Conservation (phyloP, 768 basidiomycete species). For the Brasilioporus rufonigricans region DNA sequence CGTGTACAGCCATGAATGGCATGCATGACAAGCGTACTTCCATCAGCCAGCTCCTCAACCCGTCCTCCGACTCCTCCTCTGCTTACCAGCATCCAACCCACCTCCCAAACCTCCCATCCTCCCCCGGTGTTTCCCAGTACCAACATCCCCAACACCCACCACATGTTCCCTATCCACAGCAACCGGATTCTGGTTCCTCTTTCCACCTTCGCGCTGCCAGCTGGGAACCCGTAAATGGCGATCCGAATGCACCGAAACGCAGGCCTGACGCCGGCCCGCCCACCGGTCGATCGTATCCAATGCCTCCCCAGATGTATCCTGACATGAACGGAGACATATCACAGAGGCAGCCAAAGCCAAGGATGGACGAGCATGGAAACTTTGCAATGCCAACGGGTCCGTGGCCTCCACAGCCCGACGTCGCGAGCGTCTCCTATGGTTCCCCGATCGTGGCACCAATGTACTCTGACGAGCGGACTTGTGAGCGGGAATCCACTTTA, state of each 20-base stretch:
- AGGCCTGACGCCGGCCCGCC: constrained; percentile 33
- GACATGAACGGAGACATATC: constrained; percentile 35
- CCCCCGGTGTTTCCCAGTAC: constrained; percentile 26
- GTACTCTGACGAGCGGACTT: constrained; percentile 58
- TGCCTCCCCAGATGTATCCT: constrained; percentile 33
- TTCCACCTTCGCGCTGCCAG: constrained; percentile 63
- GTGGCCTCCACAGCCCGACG: constrained; percentile 36
- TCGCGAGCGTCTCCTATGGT: constrained; percentile 39
- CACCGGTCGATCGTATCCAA: constrained; percentile 35
- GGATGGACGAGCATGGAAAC: constrained; percentile 32
- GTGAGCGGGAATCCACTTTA: constrained; percentile 34
- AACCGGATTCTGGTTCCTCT: constrained; percentile 31
- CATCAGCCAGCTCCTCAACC: constrained; percentile 50
- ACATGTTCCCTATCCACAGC: constrained; percentile 26
- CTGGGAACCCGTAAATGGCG: constrained; percentile 46
- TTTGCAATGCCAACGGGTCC: constrained; percentile 29
- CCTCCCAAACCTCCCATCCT: constrained; percentile 24
- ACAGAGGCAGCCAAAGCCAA: constrained; percentile 24
- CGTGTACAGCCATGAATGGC: constrained; percentile 36
- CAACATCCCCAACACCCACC: constrained; percentile 29
- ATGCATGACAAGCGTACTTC: constrained; percentile 52
- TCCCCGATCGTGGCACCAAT: constrained; percentile 44
- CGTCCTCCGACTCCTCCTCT: constrained; percentile 41
- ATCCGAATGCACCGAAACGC: constrained; percentile 36
- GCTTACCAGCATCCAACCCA: constrained; percentile 31